phyloP scores from a whole-genome alignment of 805 yeast species.

The Schizosaccharomyces octosporus region DNA sequence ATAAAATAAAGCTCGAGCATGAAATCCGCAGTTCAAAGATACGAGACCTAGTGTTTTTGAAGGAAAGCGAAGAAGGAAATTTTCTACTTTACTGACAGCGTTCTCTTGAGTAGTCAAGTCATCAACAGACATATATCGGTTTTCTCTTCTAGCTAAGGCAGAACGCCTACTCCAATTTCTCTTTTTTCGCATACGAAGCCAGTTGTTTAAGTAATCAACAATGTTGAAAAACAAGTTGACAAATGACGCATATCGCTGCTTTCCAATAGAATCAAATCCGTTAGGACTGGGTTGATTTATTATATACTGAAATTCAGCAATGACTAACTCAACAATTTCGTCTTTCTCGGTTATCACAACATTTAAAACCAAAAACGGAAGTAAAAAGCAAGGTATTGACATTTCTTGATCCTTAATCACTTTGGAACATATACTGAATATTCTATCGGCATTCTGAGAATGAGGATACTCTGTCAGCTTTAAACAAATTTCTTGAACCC shows the following conservation, averaged over 20 bases:
- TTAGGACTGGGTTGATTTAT: slow-evolving; percentile 12
- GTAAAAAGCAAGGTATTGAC: slow-evolving; percentile 38
- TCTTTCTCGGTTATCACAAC: slow-evolving; percentile 27
- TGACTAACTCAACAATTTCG: slow-evolving; percentile 21
- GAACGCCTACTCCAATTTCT: neutral
- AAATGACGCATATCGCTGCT: neutral
- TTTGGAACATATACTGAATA: slow-evolving; percentile 38
- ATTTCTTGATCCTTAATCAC: slow-evolving; percentile 47
- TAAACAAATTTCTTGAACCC: slow-evolving; percentile 50
- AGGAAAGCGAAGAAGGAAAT: neutral
- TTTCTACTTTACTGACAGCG: neutral
- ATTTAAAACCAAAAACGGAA: slow-evolving; percentile 55
- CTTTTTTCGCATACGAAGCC: neutral
- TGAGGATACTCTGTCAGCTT: slow-evolving; percentile 29
- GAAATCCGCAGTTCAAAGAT: slow-evolving; percentile 40
- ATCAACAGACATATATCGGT: slow-evolving; percentile 21
- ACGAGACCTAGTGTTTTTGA: neutral
- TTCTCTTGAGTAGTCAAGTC: slow-evolving; percentile 25
- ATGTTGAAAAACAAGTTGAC: neutral
- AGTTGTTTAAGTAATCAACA: slow-evolving; percentile 1
- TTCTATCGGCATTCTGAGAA: slow-evolving; percentile 16
- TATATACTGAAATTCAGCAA: slow-evolving; percentile 34
- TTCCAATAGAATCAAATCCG: neutral
- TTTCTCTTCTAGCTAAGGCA: slow-evolving; percentile 5
- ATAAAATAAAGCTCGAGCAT: slow-evolving; percentile 67